These are phyloP conservation scores for Penicillium expansum DNA, from an alignment of 2,329 filamentous ascomycete genomes.

Conservation along the genomic window DNA sequence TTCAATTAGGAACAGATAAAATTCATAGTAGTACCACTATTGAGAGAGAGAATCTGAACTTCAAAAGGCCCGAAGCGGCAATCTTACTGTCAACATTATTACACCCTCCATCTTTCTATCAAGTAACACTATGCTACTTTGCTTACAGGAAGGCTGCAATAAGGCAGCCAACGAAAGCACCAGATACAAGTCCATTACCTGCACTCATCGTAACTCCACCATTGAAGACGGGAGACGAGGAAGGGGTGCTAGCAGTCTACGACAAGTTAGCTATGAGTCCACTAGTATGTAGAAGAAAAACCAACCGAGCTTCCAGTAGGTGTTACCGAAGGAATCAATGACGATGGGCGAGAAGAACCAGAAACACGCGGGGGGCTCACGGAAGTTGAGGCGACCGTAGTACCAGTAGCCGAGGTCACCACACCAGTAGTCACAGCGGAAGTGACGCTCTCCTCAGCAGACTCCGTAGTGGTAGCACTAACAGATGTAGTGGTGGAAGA, in stretches of 20 bases:
- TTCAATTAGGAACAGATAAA: no score
- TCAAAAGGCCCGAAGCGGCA: no score
- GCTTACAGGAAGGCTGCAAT: background rate
- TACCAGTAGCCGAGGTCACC: background rate
- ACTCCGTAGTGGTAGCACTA: background rate
- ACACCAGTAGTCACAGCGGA: background rate
- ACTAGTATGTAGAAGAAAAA: background rate
- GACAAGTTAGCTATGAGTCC: background rate
- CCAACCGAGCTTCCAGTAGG: background rate
- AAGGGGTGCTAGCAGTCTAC: background rate
- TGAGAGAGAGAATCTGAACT: no score
- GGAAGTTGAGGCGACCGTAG: background rate
- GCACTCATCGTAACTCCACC: background rate
- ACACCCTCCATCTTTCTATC: background rate
- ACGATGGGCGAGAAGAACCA: background rate
- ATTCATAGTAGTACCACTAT: no score
- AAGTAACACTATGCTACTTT: no score
- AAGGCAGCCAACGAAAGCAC: background rate
- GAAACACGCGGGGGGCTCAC: background rate
- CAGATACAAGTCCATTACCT: background rate
- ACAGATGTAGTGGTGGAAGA: background rate
- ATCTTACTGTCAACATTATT: background rate
- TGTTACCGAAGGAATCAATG: background rate
- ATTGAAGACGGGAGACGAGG: background rate
- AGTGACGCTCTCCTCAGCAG: background rate